phyloP scores from a whole-genome alignment of 2,329 filamentous ascomycete species.

The Aspergillus sp. region DNA sequence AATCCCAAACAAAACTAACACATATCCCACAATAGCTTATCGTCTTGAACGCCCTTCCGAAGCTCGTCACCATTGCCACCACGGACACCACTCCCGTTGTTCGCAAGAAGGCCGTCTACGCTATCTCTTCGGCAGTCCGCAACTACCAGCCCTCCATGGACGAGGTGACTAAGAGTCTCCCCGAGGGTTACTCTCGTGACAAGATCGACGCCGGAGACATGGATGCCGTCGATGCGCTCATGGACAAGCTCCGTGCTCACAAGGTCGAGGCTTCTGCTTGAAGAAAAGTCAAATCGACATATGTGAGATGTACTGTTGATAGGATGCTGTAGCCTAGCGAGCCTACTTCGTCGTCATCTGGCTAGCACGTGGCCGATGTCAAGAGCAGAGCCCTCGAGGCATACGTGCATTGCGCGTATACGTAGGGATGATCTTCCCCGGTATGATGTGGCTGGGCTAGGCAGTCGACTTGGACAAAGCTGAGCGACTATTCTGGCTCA shows the following conservation, averaged over 20 bases:
- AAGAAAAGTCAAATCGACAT: slow-evolving; percentile 11
- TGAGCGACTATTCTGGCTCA: not conserved
- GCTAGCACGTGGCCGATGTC: not conserved
- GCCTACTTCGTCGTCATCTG: not conserved
- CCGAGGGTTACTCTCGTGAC: slow-evolving; percentile 59
- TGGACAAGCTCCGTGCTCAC: slow-evolving; percentile 64
- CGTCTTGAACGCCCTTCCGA: slow-evolving; percentile 66
- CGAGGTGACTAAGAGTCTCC: slow-evolving; percentile 66
- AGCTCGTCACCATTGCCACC: slow-evolving; percentile 66
- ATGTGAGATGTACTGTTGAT: not conserved
- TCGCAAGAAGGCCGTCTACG: slow-evolving; percentile 84
- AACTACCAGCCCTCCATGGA: slow-evolving; percentile 82
- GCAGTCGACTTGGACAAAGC: not conserved
- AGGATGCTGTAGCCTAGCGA: not conserved
- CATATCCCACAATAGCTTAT: slow-evolving; percentile 47
- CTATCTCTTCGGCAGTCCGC: slow-evolving; percentile 79
- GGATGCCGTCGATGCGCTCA: slow-evolving; percentile 77
- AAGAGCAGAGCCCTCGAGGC: not conserved
- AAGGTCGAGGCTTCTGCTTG: slow-evolving; percentile 31
- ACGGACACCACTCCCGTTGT: slow-evolving; percentile 64
- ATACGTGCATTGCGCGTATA: not conserved
- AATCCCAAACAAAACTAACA: not conserved
- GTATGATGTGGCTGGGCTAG: not conserved
- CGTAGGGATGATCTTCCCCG: not conserved
- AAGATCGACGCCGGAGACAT: slow-evolving; percentile 83